phyloP scores from a whole-genome alignment of 805 yeast genomes.

The Cyberlindnera mycetangii region DNA sequence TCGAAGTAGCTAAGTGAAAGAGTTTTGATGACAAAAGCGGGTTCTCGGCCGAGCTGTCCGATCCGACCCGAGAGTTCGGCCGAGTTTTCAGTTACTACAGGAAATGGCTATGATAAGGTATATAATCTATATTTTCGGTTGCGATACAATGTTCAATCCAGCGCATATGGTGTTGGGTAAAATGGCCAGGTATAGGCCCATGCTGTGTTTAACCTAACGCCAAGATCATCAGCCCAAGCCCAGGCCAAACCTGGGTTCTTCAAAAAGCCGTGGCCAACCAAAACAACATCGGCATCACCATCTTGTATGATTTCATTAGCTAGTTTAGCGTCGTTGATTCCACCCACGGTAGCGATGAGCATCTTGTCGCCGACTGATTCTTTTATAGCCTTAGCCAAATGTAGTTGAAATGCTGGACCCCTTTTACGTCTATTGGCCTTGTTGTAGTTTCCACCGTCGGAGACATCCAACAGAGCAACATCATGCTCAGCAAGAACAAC shows the following conservation, averaged over 20 bases:
- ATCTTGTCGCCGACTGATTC: constrained; percentile 41
- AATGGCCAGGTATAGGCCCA: constrained; percentile 33
- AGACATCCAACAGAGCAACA: constrained; percentile 51
- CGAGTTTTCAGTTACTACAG: too few relatives aligned
- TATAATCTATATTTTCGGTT: too few relatives aligned
- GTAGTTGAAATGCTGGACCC: constrained; percentile 34
- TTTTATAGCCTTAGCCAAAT: constrained; percentile 41
- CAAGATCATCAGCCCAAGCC: constrained; percentile 49
- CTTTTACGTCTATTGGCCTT: constrained; percentile 27
- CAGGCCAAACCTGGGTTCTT: constrained; percentile 49
- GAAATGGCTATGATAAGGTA: too few relatives aligned
- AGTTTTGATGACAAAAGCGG: too few relatives aligned
- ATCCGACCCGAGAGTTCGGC: background rate
- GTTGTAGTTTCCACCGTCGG: constrained; percentile 48
- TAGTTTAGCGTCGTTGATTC: constrained; percentile 32
- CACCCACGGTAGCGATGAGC: constrained; percentile 47
- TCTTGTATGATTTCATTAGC: constrained; percentile 41
- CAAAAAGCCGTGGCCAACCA: constrained; percentile 45
- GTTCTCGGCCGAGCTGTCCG: constrained; percentile 3
- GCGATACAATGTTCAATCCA: background rate
- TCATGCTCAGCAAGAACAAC: constrained; percentile 40
- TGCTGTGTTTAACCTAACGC: constrained; percentile 38
- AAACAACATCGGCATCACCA: constrained; percentile 44
- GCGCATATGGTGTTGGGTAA: constrained; percentile 19
- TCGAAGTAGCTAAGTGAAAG: too few relatives aligned